Base-by-base conservation (phyloP, 1,284 basidiomycete genomes). In the Thecaphora frezii region DNA sequence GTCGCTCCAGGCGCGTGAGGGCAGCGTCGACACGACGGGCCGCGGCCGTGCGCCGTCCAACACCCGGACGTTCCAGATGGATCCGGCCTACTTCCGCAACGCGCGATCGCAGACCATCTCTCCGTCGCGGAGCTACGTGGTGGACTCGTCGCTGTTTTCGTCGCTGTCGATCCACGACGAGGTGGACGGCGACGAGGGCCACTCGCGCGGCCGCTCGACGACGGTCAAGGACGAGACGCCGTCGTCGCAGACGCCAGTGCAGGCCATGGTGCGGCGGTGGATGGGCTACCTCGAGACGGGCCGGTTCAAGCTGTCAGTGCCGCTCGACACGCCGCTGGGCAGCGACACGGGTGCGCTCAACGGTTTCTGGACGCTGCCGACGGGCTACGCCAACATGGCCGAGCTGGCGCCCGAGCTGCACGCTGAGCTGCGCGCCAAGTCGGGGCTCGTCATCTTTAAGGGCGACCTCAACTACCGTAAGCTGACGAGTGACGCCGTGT, bases 401-500 rank as follows among this genome's bases (percentile, higher is more conserved):
- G 53, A 51, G 7, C 50, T 58, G 19, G 88, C 87, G 2, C 85
- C 85, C 0, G 81, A 81, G 22, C 80, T 94, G 10, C 85, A 87
- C 73, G 71, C 80, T 1, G 82, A 83, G 50, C 79, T 98, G 48
- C 48, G 57, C 9, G 81, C 83, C 48, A 82, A 69, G 46, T 62
- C 89, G 57, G 85, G 84, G 13, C 82, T 98, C 14, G 93, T 97
- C 5, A 85, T 98, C 54, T 96, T 97, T 83, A 98, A 97, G 85
- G 93, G 93, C 18, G 93, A 96, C 82, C 82, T 96, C 43, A 75
- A 75, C 65, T 61, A 54, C 60, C 52, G 63, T 58, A 96, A 91
- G 75, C 84, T 98, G 25, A 89, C 92, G 0, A 90, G 89, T 12
- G 94, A 98, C 77, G 84, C 91, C 18, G 83, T 84, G 69, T 98